Percentiles rank a stretch among this genome's conserved stretches.
Conservation (phyloP, 2,329 filamentous ascomycete genomes). For the Dactylellina drechsleri region DNA sequence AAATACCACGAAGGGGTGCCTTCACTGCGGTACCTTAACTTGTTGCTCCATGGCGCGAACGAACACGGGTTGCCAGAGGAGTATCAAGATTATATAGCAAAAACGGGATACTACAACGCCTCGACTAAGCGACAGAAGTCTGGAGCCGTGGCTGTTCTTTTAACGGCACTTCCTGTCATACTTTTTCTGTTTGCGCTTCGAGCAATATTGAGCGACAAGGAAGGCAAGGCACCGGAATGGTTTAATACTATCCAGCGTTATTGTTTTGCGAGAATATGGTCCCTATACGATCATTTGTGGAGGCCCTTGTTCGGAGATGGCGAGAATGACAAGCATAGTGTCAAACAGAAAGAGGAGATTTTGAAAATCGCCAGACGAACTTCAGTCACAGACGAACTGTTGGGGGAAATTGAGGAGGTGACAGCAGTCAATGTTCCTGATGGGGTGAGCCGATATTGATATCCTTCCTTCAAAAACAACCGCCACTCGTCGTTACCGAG, state of each 20-base stretch:
- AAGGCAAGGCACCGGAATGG: constrained; percentile 77
- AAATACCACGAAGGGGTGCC: constrained; percentile 81
- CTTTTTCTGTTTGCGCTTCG: constrained; percentile 67
- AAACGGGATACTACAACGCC: constrained; percentile 73
- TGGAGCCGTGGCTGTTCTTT: constrained; percentile 72
- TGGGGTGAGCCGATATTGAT: constrained; percentile 13
- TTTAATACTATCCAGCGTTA: constrained; percentile 67
- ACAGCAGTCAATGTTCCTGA: constrained; percentile 12
- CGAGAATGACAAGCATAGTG: constrained; percentile 66
- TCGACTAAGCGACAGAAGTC: constrained; percentile 70
- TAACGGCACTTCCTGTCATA: constrained; percentile 70
- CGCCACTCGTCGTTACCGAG: background rate
- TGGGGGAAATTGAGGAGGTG: constrained; percentile 20
- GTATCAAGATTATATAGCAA: constrained; percentile 78
- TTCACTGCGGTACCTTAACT: constrained; percentile 81
- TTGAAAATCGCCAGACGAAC: constrained; percentile 5
- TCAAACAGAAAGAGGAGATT: constrained; percentile 8
- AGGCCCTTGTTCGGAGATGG: constrained; percentile 83
- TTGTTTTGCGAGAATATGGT: constrained; percentile 71
- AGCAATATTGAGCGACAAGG: constrained; percentile 69
- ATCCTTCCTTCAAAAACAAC: background rate
- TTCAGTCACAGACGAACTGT: constrained; percentile 26
- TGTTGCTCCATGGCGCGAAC: constrained; percentile 79
- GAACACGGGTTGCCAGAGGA: constrained; percentile 82
- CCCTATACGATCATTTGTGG: constrained; percentile 72